A percentile compares a stretch with the other conserved stretches of the same genome.
phyloP scores from a whole-genome alignment of 2,329 filamentous ascomycete species.

The Ophiocordyceps camponoti-leonardi region DNA sequence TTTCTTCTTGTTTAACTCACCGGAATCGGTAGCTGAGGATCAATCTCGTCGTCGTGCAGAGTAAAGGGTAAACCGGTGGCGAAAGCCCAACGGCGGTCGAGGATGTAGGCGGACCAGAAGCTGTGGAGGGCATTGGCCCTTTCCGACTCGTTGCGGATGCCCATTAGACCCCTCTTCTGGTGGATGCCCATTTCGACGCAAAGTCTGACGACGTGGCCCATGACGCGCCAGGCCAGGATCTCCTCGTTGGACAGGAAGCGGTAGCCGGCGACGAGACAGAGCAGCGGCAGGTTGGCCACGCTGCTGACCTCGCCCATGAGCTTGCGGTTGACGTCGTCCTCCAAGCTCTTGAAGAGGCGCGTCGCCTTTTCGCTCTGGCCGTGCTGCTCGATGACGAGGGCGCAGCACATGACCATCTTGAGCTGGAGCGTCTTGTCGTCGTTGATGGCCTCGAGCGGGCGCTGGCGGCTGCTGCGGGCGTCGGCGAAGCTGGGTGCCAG shows the following conservation, averaged over 20 bases:
- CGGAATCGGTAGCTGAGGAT: slow-evolving; percentile 60
- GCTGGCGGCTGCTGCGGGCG: slow-evolving; percentile 17
- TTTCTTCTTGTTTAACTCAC: slow-evolving; percentile 35
- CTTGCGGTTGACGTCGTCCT: slow-evolving; percentile 50
- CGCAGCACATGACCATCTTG: slow-evolving; percentile 70
- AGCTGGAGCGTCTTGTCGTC: slow-evolving; percentile 47
- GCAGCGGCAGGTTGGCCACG: slow-evolving; percentile 28
- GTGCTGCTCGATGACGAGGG: slow-evolving; percentile 59
- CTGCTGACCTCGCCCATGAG: slow-evolving; percentile 35
- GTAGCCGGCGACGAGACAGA: slow-evolving; percentile 43
- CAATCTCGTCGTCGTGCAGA: slow-evolving; percentile 72
- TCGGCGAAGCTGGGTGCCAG: slow-evolving; percentile 57
- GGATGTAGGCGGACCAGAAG: slow-evolving; percentile 75
- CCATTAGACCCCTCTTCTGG: slow-evolving; percentile 53
- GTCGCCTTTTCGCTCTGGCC: slow-evolving; percentile 62
- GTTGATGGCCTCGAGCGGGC: slow-evolving; percentile 20
- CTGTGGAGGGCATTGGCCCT: slow-evolving; percentile 50
- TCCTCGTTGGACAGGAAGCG: slow-evolving; percentile 80
- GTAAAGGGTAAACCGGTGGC: slow-evolving; percentile 79
- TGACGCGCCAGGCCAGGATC: slow-evolving; percentile 68
- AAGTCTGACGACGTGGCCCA: slow-evolving; percentile 65
- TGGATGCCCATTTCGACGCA: slow-evolving; percentile 75
- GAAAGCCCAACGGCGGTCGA: slow-evolving; percentile 79
- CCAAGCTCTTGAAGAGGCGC: slow-evolving; percentile 60
- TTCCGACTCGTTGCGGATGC: slow-evolving; percentile 52